Evolutionary conservation across 441 rosid species (phyloP).

Genomic region (Pelargonium exstipulatum): DNA sequence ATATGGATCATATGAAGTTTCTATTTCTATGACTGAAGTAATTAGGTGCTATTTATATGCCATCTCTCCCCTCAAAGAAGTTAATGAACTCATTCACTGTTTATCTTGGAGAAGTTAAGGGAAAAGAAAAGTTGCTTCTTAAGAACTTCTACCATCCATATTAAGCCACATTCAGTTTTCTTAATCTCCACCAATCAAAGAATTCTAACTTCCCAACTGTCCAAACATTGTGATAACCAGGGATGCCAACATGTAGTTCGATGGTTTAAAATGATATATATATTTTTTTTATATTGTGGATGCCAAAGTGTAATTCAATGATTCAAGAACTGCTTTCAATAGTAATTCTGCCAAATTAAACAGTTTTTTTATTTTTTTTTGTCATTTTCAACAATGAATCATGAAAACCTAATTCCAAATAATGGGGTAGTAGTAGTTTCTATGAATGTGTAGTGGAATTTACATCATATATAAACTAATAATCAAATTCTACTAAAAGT

Average conservation of each 20-base stretch:
- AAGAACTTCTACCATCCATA: neutral
- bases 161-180: neutral
- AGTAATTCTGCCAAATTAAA: neutral
- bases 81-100: neutral
- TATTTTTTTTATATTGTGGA: too few relatives aligned
- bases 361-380: neutral
- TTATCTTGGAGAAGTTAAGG: neutral
- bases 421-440: neutral
- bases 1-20: neutral
- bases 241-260: neutral
- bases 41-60: too few relatives aligned
- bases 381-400: neutral
- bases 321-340: neutral
- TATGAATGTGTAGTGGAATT: neutral
- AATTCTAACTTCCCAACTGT: neutral
- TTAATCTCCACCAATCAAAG: neutral
- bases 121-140: neutral
- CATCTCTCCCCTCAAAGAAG: neutral
- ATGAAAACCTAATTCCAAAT: neutral
- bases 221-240: neutral
- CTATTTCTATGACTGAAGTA: too few relatives aligned
- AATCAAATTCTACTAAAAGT: neutral
- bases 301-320: neutral
- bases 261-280: neutral
- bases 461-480: neutral